Base-by-base conservation (phyloP, 2,329 filamentous ascomycete species). In the Colletotrichum salicis region DNA sequence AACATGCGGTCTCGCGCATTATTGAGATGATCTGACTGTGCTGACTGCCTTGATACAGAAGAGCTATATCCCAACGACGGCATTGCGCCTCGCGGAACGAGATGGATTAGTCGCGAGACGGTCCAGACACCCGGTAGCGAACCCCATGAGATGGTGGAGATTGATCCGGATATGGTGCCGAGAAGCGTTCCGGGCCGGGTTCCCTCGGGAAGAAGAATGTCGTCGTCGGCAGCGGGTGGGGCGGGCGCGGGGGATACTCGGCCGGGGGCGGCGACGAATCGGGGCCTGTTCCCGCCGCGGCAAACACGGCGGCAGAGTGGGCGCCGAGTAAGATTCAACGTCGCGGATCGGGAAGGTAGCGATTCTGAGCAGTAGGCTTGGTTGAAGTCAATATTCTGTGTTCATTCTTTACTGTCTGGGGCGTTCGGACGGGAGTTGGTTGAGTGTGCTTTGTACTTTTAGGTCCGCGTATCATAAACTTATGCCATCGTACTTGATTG, bases 121-220 rank as follows among this genome's bases (percentile, higher is more conserved):
- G 19, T 29, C n/a, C 29, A 64, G 31, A 48, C 37, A 11, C 24
- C 67, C 11, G 24, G 52, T 3, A 37, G 41, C 13, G 35, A 48
- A 19, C 10, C 15, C 12, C 29, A 48, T 31, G 51, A 15, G 35
- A 6, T 59, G 22, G 35, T 59, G 1, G 70, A 64, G 29, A 48
- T 70, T 5, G 31, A 29, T 7, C 62, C 70, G 54, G 65, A 24
- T 1, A 12, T 59, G 5, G 54, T 72, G 5, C 65, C 70, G 59
- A 63, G 48, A 27, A 72, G 70, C 66, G 45, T 72, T 29, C 70
- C 70, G 12, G 33, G 52, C 5, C 31, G 45, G 45, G 31, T 15
- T 22, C 5, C 29, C 7, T 35, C n/a, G 8, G 35, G 31, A 15
- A 15, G 48, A 29, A 29, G 24, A 19, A 48, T 19, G 41, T 48